phyloP scores from a whole-genome alignment of 192 early-diverging fungal species.

The Coemansia erecta region DNA sequence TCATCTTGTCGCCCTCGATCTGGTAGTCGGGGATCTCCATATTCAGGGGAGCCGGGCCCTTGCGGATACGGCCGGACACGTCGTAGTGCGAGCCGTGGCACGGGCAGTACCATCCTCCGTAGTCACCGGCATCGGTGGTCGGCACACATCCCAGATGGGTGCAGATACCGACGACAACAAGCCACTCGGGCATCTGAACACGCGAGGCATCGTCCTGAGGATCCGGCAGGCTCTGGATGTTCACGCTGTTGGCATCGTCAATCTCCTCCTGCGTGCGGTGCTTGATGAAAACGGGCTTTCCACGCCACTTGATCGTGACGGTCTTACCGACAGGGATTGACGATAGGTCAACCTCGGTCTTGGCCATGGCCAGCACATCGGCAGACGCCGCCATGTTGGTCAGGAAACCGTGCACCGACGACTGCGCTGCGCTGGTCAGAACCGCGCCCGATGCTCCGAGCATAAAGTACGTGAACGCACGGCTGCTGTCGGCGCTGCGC shows the following conservation, averaged over 20 bases:
- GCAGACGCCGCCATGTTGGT: conserved; percentile 92
- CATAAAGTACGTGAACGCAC: conserved; percentile 89
- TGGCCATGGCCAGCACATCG: conserved; percentile 96
- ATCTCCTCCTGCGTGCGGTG: conserved; percentile 96
- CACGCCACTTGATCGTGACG: conserved; percentile 97
- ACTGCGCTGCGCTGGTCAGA: conserved; percentile 81
- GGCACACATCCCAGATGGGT: conserved; percentile 96
- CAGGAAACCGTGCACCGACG: conserved; percentile 76
- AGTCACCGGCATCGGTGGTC: conserved; percentile 96
- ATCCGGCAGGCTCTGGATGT: conserved; percentile 80
- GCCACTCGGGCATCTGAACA: conserved; percentile 89
- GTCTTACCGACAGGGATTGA: conserved; percentile 96
- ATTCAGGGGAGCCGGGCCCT: conserved; percentile 98
- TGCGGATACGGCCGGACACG: conserved; percentile 96
- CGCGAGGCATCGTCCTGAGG: conserved; percentile 90
- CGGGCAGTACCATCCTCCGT: conserved; percentile 99
- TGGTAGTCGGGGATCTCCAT: conserved; percentile 87
- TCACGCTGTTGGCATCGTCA: conserved; percentile 81
- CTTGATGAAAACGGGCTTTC: conserved; percentile 97
- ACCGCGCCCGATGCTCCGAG: conserved; percentile 85
- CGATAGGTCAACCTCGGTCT: conserved; percentile 91
- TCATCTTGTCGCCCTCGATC: conserved; percentile 76
- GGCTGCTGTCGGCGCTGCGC: conserved; percentile 62
- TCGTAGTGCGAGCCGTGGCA: conserved; percentile 99
- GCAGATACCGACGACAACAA: conserved; percentile 91